A percentile compares a stretch with the other conserved stretches of the same genome.
Evolutionary conservation across 1,139 yeast species (phyloP).

Genomic region (Ashbya aceris): DNA sequence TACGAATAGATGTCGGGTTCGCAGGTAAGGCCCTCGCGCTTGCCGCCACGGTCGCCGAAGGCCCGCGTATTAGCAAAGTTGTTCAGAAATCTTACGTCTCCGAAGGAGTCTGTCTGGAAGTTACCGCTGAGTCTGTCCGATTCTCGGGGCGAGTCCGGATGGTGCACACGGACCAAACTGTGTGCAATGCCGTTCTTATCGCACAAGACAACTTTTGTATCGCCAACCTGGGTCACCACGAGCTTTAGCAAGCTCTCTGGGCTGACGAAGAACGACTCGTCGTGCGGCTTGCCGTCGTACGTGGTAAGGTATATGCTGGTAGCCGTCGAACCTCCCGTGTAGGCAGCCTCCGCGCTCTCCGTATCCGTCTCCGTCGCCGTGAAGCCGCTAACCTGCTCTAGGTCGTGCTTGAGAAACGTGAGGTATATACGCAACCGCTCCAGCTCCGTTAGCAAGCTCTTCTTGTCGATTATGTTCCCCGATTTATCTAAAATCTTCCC

Average conservation of each 20-base stretch:
- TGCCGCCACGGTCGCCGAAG: slow-evolving; percentile 80
- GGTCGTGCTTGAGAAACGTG: slow-evolving; percentile 55
- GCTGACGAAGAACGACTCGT: slow-evolving; percentile 52
- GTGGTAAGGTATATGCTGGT: slow-evolving; percentile 56
- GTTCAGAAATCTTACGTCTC: slow-evolving; percentile 71
- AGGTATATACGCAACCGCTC: slow-evolving; percentile 46
- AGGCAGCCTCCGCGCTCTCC: slow-evolving; percentile 29
- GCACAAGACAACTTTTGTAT: slow-evolving; percentile 77
- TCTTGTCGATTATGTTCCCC: slow-evolving; percentile 30
- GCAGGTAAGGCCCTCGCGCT: slow-evolving; percentile 76
- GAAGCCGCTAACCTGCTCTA: slow-evolving; percentile 31
- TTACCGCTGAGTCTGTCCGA: slow-evolving; percentile 57
- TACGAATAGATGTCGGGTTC: slow-evolving; percentile 81
- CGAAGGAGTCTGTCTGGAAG: slow-evolving; percentile 82
- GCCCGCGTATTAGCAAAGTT: slow-evolving; percentile 86
- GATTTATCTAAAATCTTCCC: slow-evolving; percentile 32
- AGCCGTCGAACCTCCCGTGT: slow-evolving; percentile 70
- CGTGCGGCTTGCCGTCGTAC: slow-evolving; percentile 19
- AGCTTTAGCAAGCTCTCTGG: slow-evolving; percentile 59
- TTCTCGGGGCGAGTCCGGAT: slow-evolving; percentile 78
- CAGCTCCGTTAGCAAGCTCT: slow-evolving; percentile 24
- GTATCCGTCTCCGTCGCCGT: slow-evolving; percentile 10
- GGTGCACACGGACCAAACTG: slow-evolving; percentile 70
- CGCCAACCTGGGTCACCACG: slow-evolving; percentile 89
- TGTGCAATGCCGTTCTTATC: slow-evolving; percentile 73